Evolutionary conservation across 139 green algal genomes (phyloP).

Genomic region (Zygnema cylindricum): DNA sequence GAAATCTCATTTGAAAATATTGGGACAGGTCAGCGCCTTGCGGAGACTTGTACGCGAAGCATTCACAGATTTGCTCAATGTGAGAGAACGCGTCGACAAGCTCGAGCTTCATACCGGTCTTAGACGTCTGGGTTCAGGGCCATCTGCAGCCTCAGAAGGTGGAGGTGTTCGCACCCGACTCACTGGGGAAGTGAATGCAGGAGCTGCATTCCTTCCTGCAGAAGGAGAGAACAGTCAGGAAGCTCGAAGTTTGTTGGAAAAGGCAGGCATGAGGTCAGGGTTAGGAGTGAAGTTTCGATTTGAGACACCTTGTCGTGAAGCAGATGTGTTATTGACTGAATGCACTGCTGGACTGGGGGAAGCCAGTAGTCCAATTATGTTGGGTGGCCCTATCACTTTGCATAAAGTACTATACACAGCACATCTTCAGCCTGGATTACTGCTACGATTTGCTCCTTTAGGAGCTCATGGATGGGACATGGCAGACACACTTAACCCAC

Average conservation of each 20-base stretch:
- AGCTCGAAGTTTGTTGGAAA: background rate
- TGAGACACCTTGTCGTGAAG: conserved; percentile 40
- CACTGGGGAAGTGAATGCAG: conserved; percentile 1
- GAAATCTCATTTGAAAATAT: too few species aligned
- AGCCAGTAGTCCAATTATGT: conserved; percentile 25
- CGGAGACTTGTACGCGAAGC: conserved; percentile 46
- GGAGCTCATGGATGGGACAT: conserved; percentile 37
- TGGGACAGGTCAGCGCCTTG: conserved; percentile 40
- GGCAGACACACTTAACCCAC: conserved; percentile 31
- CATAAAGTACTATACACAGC: conserved; percentile 49
- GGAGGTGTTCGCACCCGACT: conserved; percentile 17
- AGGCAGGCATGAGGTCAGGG: conserved; percentile 34
- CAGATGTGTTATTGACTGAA: conserved; percentile 37
- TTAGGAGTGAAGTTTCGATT: conserved; percentile 40
- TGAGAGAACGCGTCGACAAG: conserved; percentile 33
- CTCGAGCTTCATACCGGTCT: conserved; percentile 33
- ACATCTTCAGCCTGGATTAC: conserved; percentile 9
- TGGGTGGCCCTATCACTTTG: conserved; percentile 39
- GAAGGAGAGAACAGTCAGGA: conserved; percentile 26
- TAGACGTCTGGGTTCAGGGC: background rate
- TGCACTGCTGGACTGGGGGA: conserved; percentile 24
- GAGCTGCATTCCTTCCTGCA: conserved; percentile 35
- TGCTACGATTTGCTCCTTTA: conserved; percentile 22
- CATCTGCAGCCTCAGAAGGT: background rate
- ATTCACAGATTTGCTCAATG: conserved; percentile 38